Conservation (phyloP, 2,329 filamentous ascomycete genomes). For the Didymella pinodella region DNA sequence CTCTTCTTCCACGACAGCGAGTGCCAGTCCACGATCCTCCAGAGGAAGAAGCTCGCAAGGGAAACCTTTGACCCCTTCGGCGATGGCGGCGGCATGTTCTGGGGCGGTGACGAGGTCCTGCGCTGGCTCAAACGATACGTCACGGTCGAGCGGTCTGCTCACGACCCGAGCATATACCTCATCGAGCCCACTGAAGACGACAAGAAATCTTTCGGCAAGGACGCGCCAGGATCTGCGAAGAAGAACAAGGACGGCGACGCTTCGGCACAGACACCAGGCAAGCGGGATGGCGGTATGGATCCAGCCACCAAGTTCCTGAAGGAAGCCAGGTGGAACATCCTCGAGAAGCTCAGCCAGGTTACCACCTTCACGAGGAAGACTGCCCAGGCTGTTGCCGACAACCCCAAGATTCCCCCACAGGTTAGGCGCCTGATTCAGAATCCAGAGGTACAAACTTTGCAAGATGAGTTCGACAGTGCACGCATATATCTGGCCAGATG, state of each 20-base stretch:
- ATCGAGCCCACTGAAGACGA: constrained; percentile 89
- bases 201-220: constrained; percentile 77
- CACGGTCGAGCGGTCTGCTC: constrained; percentile 79
- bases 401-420: constrained; percentile 88
- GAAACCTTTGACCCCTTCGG: constrained; percentile 93
- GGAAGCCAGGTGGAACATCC: constrained; percentile 92
- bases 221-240: constrained; percentile 56
- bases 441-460: constrained; percentile 91
- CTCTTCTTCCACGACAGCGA: constrained; percentile 98
- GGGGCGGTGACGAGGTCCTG: constrained; percentile 95
- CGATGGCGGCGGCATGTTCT: constrained; percentile 86
- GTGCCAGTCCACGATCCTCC: constrained; percentile 92
- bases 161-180: constrained; percentile 90
- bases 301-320: constrained; percentile 93
- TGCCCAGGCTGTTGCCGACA: constrained; percentile 89
- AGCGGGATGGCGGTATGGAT: constrained; percentile 80
- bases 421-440: constrained; percentile 84
- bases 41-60: constrained; percentile 84
- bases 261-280: constrained; percentile 36
- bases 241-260: constrained; percentile 43
- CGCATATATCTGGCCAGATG: constrained; percentile 92
- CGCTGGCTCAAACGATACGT: constrained; percentile 89
- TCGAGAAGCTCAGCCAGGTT: constrained; percentile 97
- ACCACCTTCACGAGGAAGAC: constrained; percentile 94
- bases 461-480: constrained; percentile 97